These are phyloP conservation scores for Chaetomidium leptoderma DNA, from an alignment of 495 filamentous ascomycete genomes.

Conservation along the genomic window DNA sequence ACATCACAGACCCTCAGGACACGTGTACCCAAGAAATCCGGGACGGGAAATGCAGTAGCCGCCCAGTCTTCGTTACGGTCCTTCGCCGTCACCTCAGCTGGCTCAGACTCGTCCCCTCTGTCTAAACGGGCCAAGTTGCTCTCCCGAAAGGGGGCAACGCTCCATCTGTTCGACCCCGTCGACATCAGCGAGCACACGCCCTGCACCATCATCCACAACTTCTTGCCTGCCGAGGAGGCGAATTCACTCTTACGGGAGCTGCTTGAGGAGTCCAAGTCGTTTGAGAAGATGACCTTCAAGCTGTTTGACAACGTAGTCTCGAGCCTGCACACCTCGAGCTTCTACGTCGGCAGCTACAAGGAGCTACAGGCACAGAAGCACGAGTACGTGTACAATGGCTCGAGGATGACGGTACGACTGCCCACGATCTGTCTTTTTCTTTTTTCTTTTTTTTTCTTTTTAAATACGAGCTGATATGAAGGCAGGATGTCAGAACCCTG, in stretches of 20 bases:
- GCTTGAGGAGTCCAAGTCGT: conserved; percentile 69
- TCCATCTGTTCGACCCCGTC: conserved; percentile 73
- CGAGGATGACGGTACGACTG: conserved; percentile 50
- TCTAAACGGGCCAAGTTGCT: conserved; percentile 46
- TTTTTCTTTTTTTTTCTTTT: neutral
- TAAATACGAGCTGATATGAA: neutral
- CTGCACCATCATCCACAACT: conserved; percentile 88
- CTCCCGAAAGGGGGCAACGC: conserved; percentile 72
- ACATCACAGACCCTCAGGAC: conserved; percentile 52
- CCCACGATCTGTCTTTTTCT: too few species aligned
- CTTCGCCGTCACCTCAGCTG: conserved; percentile 40
- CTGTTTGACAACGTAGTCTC: conserved; percentile 81
- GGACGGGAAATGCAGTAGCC: conserved; percentile 31
- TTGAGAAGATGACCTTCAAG: conserved; percentile 68
- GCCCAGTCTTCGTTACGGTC: conserved; percentile 56
- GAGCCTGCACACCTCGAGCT: conserved; percentile 72
- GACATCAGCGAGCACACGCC: conserved; percentile 79
- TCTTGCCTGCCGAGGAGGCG: conserved; percentile 67
- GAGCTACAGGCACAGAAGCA: conserved; percentile 61
- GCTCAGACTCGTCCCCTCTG: conserved; percentile 22
- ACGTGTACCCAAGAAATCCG: conserved; percentile 31
- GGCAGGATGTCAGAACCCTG: conserved; percentile 65
- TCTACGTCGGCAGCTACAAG: conserved; percentile 70
- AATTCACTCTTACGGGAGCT: conserved; percentile 70
- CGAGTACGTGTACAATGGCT: conserved; percentile 82